Evolutionary conservation across 2,329 filamentous ascomycete genomes (phyloP).

Genomic region (Colletotrichum euphorbiae): DNA sequence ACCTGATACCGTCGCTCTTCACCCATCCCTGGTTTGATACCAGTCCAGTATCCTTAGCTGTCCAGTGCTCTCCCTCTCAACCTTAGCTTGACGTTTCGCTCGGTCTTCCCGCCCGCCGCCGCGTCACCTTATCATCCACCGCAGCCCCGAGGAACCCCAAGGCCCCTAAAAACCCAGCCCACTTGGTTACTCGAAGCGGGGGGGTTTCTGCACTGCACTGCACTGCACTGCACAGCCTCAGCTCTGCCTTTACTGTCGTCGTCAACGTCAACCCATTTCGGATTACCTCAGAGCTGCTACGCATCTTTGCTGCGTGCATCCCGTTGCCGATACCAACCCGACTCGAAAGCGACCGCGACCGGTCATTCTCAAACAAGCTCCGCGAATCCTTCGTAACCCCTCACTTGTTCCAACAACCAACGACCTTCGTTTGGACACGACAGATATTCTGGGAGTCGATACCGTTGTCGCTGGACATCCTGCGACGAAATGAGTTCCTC

Average conservation of each 20-base stretch:
- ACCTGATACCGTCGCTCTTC: not conserved
- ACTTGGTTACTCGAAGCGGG: slow-evolving; percentile 41
- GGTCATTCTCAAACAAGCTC: slow-evolving; percentile 20
- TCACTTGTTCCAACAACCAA: slow-evolving; percentile 33
- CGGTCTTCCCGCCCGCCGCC: slow-evolving; percentile 39
- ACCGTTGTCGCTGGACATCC: slow-evolving; percentile 39
- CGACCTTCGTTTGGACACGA: slow-evolving; percentile 27
- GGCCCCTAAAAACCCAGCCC: slow-evolving; percentile 40
- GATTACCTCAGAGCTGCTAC: slow-evolving; percentile 26
- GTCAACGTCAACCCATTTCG: slow-evolving; percentile 35
- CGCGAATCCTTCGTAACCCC: slow-evolving; percentile 21
- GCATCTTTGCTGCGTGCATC: slow-evolving; percentile 20
- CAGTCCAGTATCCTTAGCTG: slow-evolving; percentile 14
- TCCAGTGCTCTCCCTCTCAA: slow-evolving; percentile 2
- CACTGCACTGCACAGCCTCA: slow-evolving; percentile 42
- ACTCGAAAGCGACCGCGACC: slow-evolving; percentile 22
- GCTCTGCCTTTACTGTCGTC: slow-evolving; percentile 41
- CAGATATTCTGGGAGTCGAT: slow-evolving; percentile 36
- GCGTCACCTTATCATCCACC: slow-evolving; percentile 41
- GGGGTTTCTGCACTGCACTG: slow-evolving; percentile 38
- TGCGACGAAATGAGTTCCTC: slow-evolving; percentile 41
- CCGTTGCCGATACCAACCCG: slow-evolving; percentile 15
- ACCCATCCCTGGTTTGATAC: slow-evolving; percentile 30
- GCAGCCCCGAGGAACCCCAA: slow-evolving; percentile 30
- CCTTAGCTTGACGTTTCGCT: slow-evolving; percentile 18